These are phyloP conservation scores for Emmonsiellopsis sp. DNA, from an alignment of 2,329 filamentous ascomycete genomes.

Conservation along the genomic window DNA sequence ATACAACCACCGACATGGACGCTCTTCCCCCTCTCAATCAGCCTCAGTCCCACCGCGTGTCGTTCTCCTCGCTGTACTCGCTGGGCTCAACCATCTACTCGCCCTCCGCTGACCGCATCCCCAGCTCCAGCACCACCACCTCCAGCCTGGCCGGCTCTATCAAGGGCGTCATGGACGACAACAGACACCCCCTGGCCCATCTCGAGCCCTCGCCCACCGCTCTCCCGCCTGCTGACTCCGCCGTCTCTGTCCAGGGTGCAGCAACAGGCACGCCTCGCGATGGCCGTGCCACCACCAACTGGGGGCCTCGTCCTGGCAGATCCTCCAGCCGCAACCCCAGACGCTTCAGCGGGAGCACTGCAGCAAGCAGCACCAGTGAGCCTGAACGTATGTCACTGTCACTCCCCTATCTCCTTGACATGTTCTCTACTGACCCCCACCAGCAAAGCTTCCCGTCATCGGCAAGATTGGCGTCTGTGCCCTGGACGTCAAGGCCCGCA, in stretches of 20 bases:
- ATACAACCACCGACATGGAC: background rate
- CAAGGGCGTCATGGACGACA: constrained; percentile 15
- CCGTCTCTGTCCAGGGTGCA: background rate
- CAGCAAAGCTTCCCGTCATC: constrained; percentile 30
- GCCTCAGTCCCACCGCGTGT: constrained; percentile 54
- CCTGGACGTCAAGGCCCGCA: constrained; percentile 87
- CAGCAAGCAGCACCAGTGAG: constrained; percentile 66
- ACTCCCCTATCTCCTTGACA: constrained; percentile 17
- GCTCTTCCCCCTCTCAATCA: background rate
- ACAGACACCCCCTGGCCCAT: background rate
- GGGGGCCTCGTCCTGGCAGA: constrained; percentile 25
- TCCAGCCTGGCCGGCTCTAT: constrained; percentile 31
- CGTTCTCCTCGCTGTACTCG: constrained; percentile 65
- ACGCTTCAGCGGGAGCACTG: constrained; percentile 72
- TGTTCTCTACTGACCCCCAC: background rate
- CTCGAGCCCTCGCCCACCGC: no score
- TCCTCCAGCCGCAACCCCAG: constrained; percentile 64
- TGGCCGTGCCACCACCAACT: constrained; percentile 12
- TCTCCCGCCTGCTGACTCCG: no score
- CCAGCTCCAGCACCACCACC: constrained; percentile 17
- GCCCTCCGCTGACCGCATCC: constrained; percentile 16
- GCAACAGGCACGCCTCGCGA: background rate
- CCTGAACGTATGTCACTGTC: constrained; percentile 36
- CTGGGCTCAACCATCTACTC: constrained; percentile 17
- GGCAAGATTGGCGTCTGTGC: constrained; percentile 86